Conservation (phyloP, 768 basidiomycete genomes). For the Sporobolomyces roseus region DNA sequence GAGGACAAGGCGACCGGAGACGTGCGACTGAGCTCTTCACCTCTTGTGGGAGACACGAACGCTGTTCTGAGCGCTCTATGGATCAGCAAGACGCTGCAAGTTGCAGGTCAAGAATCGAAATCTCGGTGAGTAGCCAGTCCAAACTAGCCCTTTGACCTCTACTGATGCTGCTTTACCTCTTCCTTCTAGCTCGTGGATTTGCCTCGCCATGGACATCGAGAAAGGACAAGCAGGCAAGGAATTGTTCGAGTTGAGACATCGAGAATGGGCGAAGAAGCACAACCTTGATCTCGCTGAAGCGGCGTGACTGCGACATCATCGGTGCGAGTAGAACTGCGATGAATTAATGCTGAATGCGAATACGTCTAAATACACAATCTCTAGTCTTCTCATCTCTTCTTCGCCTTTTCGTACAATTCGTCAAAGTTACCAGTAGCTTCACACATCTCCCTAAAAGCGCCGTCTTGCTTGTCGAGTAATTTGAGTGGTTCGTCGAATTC, state of each 20-base stretch:
- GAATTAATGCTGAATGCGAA: not conserved
- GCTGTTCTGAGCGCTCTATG: conserved; percentile 22
- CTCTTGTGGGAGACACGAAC: conserved; percentile 20
- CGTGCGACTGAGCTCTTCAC: conserved; percentile 35
- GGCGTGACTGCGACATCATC: too few species aligned
- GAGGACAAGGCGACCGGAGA: not conserved
- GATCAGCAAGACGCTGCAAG: not conserved
- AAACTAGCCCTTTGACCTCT: not conserved
- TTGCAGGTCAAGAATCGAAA: not conserved
- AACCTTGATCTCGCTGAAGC: too few species aligned
- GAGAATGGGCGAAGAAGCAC: too few species aligned
- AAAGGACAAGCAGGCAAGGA: conserved; percentile 18
- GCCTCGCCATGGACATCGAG: conserved; percentile 2
- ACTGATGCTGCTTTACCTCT: not conserved
- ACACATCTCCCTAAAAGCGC: conserved; percentile 36
- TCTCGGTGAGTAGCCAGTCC: conserved; percentile 1
- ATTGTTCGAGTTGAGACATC: conserved; percentile 25
- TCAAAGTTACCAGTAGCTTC: conserved; percentile 30
- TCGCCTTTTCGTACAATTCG: conserved; percentile 22
- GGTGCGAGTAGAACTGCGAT: too few species aligned
- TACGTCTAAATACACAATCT: not conserved
- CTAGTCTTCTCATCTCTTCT: not conserved
- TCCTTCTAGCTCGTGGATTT: not conserved
- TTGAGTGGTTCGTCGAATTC: conserved; percentile 42
- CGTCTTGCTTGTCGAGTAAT: conserved; percentile 37